Evolutionary conservation across 2,329 filamentous ascomycete species (phyloP), one percentile per base, ranked within the genome.

Genomic region (Cryphonectria parasitica): DNA sequence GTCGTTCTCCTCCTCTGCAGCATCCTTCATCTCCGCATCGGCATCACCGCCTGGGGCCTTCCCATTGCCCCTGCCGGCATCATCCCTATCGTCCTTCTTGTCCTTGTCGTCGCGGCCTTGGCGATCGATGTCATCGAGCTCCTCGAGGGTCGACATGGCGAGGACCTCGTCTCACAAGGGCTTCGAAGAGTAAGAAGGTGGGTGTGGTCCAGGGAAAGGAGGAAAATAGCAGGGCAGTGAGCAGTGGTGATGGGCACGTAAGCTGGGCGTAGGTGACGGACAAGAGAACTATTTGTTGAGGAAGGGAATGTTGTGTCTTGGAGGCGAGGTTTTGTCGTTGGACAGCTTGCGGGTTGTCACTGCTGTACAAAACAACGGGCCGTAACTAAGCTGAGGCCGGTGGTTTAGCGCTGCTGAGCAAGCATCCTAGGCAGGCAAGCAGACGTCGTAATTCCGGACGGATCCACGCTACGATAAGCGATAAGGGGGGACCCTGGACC

Each of bases 1-100:
- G 75, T 64, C 36, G 61, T 95, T 93, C 76, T 93, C 91, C 74
- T 90, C 88, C 41, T 85, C 82, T 74, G 91, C 90, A 15, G 90
- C 91, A 80, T 98, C 95, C 81, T 95, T 90, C 95, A 98, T 98
- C 70, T 97, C 94, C 66, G 91, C 91, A 84, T 98, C 95, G 64
- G 87, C 92, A 77, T 91, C 90, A 69, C 85, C 83, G 70, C 34
- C 60, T 25, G 83, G 81, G 68, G 81, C 76, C 80, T 88, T 88
- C 79, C 87, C 87, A 77, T 81, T 82, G 65, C 81, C 83, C 75
- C 87, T 83, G 76, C 87, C 87, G 76, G 88, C 86, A 76, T 89
- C 85, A 80, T 91, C 87, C 28, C 74, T 73, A 58, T 74, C 74
- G 68, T 79, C 76, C 68, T 79, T 76, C 71, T 79, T 77, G 45